These are phyloP conservation scores for Tubosaeta sp. DNA, from an alignment of 768 basidiomycete species.

Conservation along the genomic window DNA sequence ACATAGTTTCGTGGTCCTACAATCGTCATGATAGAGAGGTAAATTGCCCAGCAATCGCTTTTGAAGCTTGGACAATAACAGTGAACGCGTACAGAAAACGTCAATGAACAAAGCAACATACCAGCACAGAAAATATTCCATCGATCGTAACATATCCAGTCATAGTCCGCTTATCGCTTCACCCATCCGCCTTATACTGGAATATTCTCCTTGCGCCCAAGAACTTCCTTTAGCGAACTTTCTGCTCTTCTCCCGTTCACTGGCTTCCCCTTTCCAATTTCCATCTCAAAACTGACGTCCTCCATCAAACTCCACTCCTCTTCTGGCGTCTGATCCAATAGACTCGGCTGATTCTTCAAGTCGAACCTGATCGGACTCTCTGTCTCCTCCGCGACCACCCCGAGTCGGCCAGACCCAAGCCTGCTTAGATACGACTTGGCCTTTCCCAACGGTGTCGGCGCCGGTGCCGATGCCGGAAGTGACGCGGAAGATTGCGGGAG, in stretches of 20 bases:
- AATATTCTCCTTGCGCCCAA: slow-evolving; percentile 29
- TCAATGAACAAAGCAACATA: not conserved
- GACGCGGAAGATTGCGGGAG: slow-evolving; percentile 28
- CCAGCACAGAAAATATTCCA: slow-evolving; percentile 6
- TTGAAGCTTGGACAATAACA: not conserved
- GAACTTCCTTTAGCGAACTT: slow-evolving; percentile 24
- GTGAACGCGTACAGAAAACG: slow-evolving; percentile 1
- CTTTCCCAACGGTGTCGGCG: slow-evolving; percentile 29
- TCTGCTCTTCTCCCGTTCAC: slow-evolving; percentile 31
- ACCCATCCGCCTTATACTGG: slow-evolving; percentile 8
- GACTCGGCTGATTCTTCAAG: slow-evolving; percentile 41
- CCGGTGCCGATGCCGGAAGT: slow-evolving; percentile 1
- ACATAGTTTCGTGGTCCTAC: too few relatives aligned
- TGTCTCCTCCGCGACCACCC: slow-evolving; percentile 29
- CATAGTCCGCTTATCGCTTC: too few relatives aligned
- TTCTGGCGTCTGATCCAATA: slow-evolving; percentile 59
- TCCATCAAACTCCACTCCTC: slow-evolving; percentile 45
- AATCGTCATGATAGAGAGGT: not conserved
- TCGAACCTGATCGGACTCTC: slow-evolving; percentile 53
- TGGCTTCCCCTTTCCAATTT: slow-evolving; percentile 19
- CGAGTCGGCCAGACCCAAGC: slow-evolving; percentile 19
- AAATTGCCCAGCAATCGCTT: not conserved
- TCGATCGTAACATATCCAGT: not conserved
- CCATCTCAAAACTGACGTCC: slow-evolving; percentile 54
- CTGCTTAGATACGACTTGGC: slow-evolving; percentile 48